Percentiles rank a stretch among this genome's conserved stretches.
These are phyloP conservation scores for Epipyxis sp. DNA, from an alignment of 108 stramenopile genomes.

Conservation along the genomic window DNA sequence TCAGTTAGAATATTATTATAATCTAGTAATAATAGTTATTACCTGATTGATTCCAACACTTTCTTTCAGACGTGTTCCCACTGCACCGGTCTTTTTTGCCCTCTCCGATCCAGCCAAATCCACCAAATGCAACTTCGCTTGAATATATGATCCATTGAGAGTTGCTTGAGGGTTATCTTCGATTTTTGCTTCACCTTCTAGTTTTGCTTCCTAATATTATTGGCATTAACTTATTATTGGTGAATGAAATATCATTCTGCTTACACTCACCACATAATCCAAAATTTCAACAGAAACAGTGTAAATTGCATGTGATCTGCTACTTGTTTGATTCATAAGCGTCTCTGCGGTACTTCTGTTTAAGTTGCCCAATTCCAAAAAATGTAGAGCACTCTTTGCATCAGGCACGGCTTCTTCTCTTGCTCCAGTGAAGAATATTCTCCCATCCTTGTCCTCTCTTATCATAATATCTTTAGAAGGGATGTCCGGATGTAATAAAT, in stretches of 20 bases:
- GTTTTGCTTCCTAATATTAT: too few relatives aligned
- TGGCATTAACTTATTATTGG: too few relatives aligned
- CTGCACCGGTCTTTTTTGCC: conserved; percentile 23
- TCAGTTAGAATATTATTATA: too few relatives aligned
- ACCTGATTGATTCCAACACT: conserved; percentile 35
- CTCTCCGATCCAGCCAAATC: conserved; percentile 30
- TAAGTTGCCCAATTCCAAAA: conserved; percentile 42
- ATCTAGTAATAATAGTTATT: too few relatives aligned
- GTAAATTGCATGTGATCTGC: conserved; percentile 46
- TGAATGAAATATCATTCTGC: background rate
- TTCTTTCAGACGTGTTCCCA: conserved; percentile 19
- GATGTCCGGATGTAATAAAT: conserved; percentile 45
- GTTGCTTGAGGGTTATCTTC: too few relatives aligned
- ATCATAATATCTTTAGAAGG: conserved; percentile 35
- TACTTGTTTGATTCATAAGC: conserved; percentile 49
- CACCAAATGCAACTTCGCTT: conserved; percentile 28
- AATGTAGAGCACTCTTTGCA: conserved; percentile 43
- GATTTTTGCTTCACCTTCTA: too few relatives aligned
- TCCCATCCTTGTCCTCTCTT: conserved; percentile 42
- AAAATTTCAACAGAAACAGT: conserved; percentile 24
- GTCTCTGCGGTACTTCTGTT: conserved; percentile 52
- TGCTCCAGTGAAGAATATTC: conserved; percentile 47
- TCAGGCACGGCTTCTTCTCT: conserved; percentile 46
- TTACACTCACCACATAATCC: conserved; percentile 10
- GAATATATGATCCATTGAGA: conserved; percentile 14